phyloP scores from a whole-genome alignment of 2,329 filamentous ascomycete genomes.

The Akanthomyces dipterigenus region DNA sequence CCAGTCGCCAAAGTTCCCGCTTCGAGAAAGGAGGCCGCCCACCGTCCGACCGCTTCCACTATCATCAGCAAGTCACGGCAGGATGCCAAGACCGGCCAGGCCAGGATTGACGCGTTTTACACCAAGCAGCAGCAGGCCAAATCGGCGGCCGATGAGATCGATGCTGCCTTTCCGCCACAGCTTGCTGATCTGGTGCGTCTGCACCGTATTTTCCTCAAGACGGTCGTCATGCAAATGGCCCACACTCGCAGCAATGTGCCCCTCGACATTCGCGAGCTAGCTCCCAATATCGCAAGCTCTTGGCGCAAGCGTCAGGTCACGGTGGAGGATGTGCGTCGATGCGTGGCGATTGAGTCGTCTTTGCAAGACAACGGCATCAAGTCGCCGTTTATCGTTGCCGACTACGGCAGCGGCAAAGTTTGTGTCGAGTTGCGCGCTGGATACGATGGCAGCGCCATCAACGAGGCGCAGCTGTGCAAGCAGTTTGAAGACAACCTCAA shows the following conservation, averaged over 20 bases:
- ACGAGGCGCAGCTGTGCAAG: slow-evolving; percentile 46
- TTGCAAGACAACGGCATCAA: slow-evolving; percentile 23
- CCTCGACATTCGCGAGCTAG: slow-evolving; percentile 55
- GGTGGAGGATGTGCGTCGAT: slow-evolving; percentile 57
- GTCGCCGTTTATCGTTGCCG: slow-evolving; percentile 38
- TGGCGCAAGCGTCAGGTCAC: slow-evolving; percentile 68
- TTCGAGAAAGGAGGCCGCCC: slow-evolving; percentile 23
- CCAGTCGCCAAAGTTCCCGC: slow-evolving; percentile 23
- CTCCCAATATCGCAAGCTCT: slow-evolving; percentile 55
- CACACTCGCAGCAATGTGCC: slow-evolving; percentile 60
- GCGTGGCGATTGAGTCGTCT: slow-evolving; percentile 53
- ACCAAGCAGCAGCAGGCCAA: slow-evolving; percentile 26
- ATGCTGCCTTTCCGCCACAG: slow-evolving; percentile 39
- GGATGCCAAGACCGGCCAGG: slow-evolving; percentile 24
- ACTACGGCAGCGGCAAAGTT: slow-evolving; percentile 48
- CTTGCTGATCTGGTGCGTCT: slow-evolving; percentile 55
- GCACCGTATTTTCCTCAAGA: slow-evolving; percentile 61
- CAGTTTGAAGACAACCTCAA: slow-evolving; percentile 49
- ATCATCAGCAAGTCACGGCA: slow-evolving; percentile 25
- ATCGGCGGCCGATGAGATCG: slow-evolving; percentile 18
- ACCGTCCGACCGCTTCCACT: slow-evolving; percentile 26
- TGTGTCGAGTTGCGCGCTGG: slow-evolving; percentile 50
- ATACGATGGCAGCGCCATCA: slow-evolving; percentile 32
- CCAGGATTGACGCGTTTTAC: slow-evolving; percentile 35
- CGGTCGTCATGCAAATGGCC: slow-evolving; percentile 60